A percentile compares a stretch with the other conserved stretches of the same genome.
Conservation (phyloP, 148 eudicot genomes). For the Talinum fruticosum region DNA sequence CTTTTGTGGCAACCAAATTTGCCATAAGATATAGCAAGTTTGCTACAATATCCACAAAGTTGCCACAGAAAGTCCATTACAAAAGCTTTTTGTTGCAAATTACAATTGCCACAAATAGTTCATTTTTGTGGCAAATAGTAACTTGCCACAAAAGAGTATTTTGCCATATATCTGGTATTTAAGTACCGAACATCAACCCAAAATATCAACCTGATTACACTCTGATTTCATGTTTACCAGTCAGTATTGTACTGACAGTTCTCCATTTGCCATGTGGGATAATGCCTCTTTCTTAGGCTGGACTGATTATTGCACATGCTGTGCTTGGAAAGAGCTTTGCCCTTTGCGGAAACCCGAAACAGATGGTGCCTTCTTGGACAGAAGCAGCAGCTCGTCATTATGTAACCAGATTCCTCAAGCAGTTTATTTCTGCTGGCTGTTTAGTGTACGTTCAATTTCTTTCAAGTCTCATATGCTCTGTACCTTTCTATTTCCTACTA, state of each 20-base stretch:
- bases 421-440: conserved; percentile 64
- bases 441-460: conserved; percentile 58
- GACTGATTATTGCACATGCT: conserved; percentile 60
- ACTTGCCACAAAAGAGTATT: too few relatives aligned
- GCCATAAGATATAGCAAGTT: too few relatives aligned
- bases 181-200: too few relatives aligned
- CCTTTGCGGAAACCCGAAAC: conserved; percentile 58
- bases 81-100: too few relatives aligned
- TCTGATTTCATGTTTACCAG: background rate
- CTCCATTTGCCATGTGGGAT: too few relatives aligned
- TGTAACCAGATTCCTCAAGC: conserved; percentile 58
- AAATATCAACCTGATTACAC: too few relatives aligned
- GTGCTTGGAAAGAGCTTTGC: conserved; percentile 40
- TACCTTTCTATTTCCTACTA: background rate
- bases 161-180: too few relatives aligned
- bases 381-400: conserved; percentile 73
- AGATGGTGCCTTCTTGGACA: conserved; percentile 73
- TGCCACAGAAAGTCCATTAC: too few relatives aligned
- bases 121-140: too few relatives aligned
- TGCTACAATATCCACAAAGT: too few relatives aligned
- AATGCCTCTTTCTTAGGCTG: conserved; percentile 50
- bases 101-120: too few relatives aligned
- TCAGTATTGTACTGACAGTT: background rate
- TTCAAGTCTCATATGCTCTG: background rate
- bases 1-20: too few relatives aligned